Percentiles rank a stretch among this genome's conserved stretches.
Evolutionary conservation across 345 rosid genomes (phyloP).

Genomic region (Geranium rotundifolium): DNA sequence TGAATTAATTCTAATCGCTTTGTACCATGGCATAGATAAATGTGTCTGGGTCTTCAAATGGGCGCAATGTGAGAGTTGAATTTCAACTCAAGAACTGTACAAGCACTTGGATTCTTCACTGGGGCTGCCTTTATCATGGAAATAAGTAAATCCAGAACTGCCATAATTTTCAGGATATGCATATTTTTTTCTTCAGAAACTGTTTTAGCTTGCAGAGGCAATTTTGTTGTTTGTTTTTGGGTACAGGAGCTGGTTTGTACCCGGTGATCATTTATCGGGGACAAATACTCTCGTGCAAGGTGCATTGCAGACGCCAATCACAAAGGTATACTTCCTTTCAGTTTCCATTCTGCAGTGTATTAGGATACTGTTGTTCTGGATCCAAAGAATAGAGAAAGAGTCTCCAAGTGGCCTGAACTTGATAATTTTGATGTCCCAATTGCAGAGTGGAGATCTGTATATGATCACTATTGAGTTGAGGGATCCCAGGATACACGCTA

Average conservation of each 20-base stretch:
- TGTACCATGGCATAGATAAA: slow-evolving; percentile 22
- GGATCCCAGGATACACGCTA: slow-evolving; percentile 35
- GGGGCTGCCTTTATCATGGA: slow-evolving; percentile 50
- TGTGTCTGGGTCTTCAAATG: slow-evolving; percentile 30
- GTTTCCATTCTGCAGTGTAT: not conserved
- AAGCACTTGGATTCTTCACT: slow-evolving; percentile 50
- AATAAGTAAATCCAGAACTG: slow-evolving; percentile 26
- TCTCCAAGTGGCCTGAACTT: not conserved
- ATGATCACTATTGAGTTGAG: slow-evolving; percentile 37
- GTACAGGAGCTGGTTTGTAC: slow-evolving; percentile 44
- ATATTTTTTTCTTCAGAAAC: no score
- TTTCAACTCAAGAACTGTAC: slow-evolving; percentile 42
- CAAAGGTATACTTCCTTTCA: slow-evolving; percentile 17
- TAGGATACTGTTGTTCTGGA: slow-evolving; percentile 4
- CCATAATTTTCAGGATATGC: not conserved
- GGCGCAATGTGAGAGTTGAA: slow-evolving; percentile 42
- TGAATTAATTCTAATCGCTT: slow-evolving; percentile 5
- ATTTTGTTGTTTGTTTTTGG: slow-evolving; percentile 3
- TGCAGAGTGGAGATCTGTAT: slow-evolving; percentile 35
- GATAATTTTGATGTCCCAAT: slow-evolving; percentile 3
- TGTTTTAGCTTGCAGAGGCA: no score
- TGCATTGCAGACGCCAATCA: slow-evolving; percentile 48
- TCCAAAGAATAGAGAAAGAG: not conserved
- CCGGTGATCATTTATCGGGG: slow-evolving; percentile 29
- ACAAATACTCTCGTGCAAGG: slow-evolving; percentile 22